phyloP scores from a whole-genome alignment of 139 green algal species.

The Chlorella sorokiniana region DNA sequence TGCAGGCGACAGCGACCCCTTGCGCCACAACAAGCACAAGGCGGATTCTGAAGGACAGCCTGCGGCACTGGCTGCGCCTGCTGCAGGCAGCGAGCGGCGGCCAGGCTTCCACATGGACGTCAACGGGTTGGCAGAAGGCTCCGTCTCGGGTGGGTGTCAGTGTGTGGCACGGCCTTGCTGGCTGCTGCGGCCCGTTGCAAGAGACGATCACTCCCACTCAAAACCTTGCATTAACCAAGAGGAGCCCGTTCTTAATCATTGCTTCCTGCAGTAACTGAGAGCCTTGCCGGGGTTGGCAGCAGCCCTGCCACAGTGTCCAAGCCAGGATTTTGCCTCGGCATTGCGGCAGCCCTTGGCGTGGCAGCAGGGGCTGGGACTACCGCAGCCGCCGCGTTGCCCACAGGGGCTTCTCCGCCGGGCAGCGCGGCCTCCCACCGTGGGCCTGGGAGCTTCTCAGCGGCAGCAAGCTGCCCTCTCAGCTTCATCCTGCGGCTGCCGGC shows the following conservation, averaged over 20 bases:
- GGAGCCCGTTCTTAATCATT: too few relatives aligned
- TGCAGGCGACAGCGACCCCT: background rate
- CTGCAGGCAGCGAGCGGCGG: background rate
- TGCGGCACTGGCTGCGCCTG: background rate
- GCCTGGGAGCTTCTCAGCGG: background rate
- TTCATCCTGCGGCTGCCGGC: slow-evolving; percentile 17
- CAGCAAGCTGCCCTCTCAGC: background rate
- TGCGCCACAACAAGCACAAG: background rate
- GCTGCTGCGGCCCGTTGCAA: background rate
- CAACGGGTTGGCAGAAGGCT: slow-evolving; percentile 12
- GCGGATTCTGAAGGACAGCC: background rate
- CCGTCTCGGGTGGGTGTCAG: slow-evolving; percentile 3
- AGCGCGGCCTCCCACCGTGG: too few relatives aligned
- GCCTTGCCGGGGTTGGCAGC: background rate
- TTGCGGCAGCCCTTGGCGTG: background rate
- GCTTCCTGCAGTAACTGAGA: slow-evolving; percentile 3
- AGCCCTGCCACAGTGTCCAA: background rate
- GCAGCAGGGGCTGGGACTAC: background rate
- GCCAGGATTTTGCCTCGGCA: background rate
- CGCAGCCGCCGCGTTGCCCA: background rate
- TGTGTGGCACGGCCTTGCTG: background rate
- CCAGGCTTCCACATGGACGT: slow-evolving; percentile 19
- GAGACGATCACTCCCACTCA: too few relatives aligned
- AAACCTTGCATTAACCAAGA: too few relatives aligned
- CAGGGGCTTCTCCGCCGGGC: too few relatives aligned